phyloP scores from a whole-genome alignment of 441 rosid species.

The Pelargonium myrrhifolium region DNA sequence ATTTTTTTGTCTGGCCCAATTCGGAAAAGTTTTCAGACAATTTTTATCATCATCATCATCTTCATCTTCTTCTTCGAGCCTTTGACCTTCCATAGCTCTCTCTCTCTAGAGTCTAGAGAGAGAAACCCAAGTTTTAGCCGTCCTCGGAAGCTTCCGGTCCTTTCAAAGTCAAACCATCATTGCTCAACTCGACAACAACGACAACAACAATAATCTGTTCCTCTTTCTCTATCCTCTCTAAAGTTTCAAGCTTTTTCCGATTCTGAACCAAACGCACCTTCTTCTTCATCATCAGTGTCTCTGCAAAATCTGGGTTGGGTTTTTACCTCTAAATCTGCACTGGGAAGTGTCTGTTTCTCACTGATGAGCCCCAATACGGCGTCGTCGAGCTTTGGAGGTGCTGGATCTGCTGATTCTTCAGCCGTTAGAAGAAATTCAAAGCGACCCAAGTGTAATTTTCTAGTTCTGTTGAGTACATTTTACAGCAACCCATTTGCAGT shows the following conservation, averaged over 20 bases:
- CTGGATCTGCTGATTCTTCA: slow-evolving; percentile 6
- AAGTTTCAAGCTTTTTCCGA: neutral
- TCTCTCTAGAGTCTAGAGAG: neutral
- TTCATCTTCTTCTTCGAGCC: too few relatives aligned
- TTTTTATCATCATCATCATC: too few relatives aligned
- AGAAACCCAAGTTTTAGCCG: neutral
- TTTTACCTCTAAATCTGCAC: too few relatives aligned
- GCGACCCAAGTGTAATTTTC: slow-evolving; percentile 4
- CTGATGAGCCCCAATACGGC: neutral
- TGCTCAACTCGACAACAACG: neutral
- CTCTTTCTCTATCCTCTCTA: neutral
- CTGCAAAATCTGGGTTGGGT: neutral
- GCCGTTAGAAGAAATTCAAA: slow-evolving; percentile 7
- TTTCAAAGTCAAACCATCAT: neutral
- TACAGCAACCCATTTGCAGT: neutral
- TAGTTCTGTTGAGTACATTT: neutral
- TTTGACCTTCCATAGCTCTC: too few relatives aligned
- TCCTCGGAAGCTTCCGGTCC: neutral
- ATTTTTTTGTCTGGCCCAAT: too few relatives aligned
- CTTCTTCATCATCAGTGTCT: neutral
- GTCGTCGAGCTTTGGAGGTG: slow-evolving; percentile 2
- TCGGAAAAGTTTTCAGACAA: too few relatives aligned
- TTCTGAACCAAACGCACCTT: too few relatives aligned
- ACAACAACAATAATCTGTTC: neutral
- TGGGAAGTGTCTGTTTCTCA: too few relatives aligned